phyloP scores from a whole-genome alignment of 352 stramenopile genomes.

The Globisporangium iwayamae region DNA sequence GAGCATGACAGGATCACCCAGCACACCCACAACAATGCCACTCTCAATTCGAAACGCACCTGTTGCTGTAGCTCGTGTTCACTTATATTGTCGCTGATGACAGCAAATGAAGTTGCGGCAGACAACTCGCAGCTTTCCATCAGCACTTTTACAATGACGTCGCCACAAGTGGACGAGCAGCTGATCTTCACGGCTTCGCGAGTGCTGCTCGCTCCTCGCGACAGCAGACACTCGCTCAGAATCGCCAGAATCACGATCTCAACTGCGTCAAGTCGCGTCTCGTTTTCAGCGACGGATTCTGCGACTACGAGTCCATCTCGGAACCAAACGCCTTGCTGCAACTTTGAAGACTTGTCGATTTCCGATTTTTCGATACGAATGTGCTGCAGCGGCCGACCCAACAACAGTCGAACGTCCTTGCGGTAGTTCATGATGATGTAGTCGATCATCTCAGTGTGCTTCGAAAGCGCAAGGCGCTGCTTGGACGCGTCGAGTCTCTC shows the following conservation, averaged over 20 bases:
- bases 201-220: slow-evolving; percentile 2
- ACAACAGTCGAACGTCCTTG: slow-evolving; percentile 23
- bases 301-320: neutral
- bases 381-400: slow-evolving; percentile 21
- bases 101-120: neutral
- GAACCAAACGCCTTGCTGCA: slow-evolving; percentile 11
- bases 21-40: neutral
- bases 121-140: neutral
- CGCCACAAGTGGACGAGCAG: slow-evolving; percentile 1
- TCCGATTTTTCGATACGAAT: neutral
- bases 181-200: neutral
- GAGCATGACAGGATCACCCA: neutral
- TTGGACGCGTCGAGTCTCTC: slow-evolving; percentile 30
- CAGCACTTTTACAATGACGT: neutral
- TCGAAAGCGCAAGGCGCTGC: slow-evolving; percentile 28
- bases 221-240: slow-evolving; percentile 8
- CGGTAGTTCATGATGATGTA: slow-evolving; percentile 22
- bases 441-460: slow-evolving; percentile 32
- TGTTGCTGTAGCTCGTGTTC: slow-evolving; percentile 12
- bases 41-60: neutral
- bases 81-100: neutral
- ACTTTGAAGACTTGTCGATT: neutral
- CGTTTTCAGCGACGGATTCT: neutral
- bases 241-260: slow-evolving; percentile 12
- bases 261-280: neutral